Conservation (phyloP, 768 basidiomycete genomes). For the Trametes cubensis region DNA sequence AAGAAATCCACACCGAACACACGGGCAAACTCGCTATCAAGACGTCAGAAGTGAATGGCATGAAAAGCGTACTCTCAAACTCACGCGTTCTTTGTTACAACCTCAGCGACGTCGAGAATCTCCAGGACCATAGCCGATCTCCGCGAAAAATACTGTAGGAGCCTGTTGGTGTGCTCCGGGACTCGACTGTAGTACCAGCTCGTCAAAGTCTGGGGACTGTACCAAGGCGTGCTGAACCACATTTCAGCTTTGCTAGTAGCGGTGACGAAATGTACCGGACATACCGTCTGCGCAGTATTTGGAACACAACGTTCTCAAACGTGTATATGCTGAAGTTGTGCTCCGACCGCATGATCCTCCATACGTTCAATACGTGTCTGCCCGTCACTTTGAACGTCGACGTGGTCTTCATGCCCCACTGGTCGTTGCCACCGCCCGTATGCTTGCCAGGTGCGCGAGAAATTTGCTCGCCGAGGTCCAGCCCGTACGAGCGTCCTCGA, state of each 20-base stretch:
- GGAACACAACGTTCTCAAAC: slow-evolving; percentile 88
- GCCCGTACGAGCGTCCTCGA: slow-evolving; percentile 67
- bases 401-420: slow-evolving; percentile 74
- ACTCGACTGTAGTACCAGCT: slow-evolving; percentile 66
- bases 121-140: slow-evolving; percentile 74
- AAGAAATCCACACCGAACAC: slow-evolving; percentile 98
- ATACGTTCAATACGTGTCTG: slow-evolving; percentile 89
- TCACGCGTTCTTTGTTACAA: slow-evolving; percentile 89
- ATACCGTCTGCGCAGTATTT: slow-evolving; percentile 76
- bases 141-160: slow-evolving; percentile 65
- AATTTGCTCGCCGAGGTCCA: slow-evolving; percentile 73
- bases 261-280: slow-evolving; percentile 17
- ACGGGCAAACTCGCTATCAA: slow-evolving; percentile 86
- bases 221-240: slow-evolving; percentile 69
- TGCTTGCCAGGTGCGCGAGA: slow-evolving; percentile 67
- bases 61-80: slow-evolving; percentile 29
- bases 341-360: slow-evolving; percentile 91
- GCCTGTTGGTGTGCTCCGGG: slow-evolving; percentile 54
- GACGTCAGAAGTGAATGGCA: background rate
- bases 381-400: slow-evolving; percentile 86
- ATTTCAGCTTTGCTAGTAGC: slow-evolving; percentile 7
- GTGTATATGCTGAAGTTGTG: slow-evolving; percentile 76
- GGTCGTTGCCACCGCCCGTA: slow-evolving; percentile 45
- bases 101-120: slow-evolving; percentile 78
- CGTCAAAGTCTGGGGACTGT: slow-evolving; percentile 62